Conservation (phyloP, 192 early-diverging fungal species). For the Backusella luteola region DNA sequence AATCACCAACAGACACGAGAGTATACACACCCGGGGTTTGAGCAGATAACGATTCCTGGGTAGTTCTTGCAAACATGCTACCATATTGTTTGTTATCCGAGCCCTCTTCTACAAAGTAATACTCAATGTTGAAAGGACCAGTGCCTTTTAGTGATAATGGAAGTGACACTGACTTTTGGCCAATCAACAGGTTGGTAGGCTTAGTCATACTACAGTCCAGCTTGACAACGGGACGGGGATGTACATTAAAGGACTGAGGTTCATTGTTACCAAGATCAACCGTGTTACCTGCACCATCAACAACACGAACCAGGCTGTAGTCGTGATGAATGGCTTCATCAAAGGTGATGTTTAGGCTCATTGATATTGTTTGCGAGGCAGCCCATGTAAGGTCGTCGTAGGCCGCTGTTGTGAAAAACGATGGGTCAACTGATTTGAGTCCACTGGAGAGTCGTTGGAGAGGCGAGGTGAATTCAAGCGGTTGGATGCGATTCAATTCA, state of each 20-base stretch:
- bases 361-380: slow-evolving; percentile 17
- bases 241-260: slow-evolving; percentile 18
- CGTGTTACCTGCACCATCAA: slow-evolving; percentile 37
- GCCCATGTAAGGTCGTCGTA: slow-evolving; percentile 37
- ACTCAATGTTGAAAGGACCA: slow-evolving; percentile 21
- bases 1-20: slow-evolving; percentile 31
- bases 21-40: slow-evolving; percentile 36
- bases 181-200: slow-evolving; percentile 29
- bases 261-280: slow-evolving; percentile 10
- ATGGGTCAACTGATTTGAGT: slow-evolving; percentile 3
- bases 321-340: slow-evolving; percentile 19
- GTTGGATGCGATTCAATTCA: slow-evolving; percentile 36
- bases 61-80: not conserved
- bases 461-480: slow-evolving; percentile 26
- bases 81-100: not conserved
- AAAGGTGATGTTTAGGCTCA: slow-evolving; percentile 35
- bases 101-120: slow-evolving; percentile 14
- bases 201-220: slow-evolving; percentile 27
- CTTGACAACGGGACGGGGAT: slow-evolving; percentile 30
- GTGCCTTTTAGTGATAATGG: slow-evolving; percentile 28
- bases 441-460: not conserved
- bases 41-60: slow-evolving; percentile 14
- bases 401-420: not conserved
- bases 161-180: slow-evolving; percentile 1
- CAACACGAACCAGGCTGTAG: slow-evolving; percentile 24